A percentile compares a stretch with the other conserved stretches of the same genome.
Evolutionary conservation across 228 moss, liverwort and hornwort species (phyloP).

Genomic region (Sphagnum fallax): DNA sequence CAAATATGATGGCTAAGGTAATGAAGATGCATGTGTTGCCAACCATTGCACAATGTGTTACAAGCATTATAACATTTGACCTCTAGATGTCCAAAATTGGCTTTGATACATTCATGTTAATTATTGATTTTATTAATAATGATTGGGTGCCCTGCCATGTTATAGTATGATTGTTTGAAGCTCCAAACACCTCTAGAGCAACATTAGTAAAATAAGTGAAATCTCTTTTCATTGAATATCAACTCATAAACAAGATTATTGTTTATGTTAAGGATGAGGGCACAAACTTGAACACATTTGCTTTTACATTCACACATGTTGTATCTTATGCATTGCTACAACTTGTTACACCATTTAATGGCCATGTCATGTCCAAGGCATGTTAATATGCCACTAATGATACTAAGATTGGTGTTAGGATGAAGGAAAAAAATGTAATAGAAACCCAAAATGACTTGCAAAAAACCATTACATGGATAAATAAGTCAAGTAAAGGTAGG

Average conservation of each 20-base stretch:
- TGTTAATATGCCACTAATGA: too few relatives aligned
- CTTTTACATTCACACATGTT: not conserved
- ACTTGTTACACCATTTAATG: too few relatives aligned
- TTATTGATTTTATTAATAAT: slow-evolving; percentile 41
- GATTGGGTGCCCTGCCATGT: slow-evolving; percentile 44
- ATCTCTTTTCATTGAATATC: too few relatives aligned
- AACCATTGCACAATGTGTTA: slow-evolving; percentile 37
- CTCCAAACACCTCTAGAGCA: slow-evolving; percentile 23
- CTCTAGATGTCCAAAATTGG: not conserved
- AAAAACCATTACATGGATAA: slow-evolving; percentile 12
- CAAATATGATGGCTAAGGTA: slow-evolving; percentile 31
- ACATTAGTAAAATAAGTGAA: slow-evolving; percentile 30
- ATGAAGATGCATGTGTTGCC: slow-evolving; percentile 46
- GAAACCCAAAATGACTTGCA: slow-evolving; percentile 27
- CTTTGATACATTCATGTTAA: slow-evolving; percentile 29
- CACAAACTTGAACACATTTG: too few relatives aligned
- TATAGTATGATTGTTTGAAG: slow-evolving; percentile 30
- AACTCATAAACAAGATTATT: too few relatives aligned
- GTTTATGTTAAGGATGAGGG: too few relatives aligned
- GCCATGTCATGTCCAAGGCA: too few relatives aligned
- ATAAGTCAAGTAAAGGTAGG: slow-evolving; percentile 4
- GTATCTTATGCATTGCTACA: too few relatives aligned
- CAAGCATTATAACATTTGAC: not conserved
- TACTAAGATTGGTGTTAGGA: slow-evolving; percentile 30
- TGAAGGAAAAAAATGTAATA: slow-evolving; percentile 33